These are phyloP conservation scores for Smittium culicis DNA, from an alignment of 371 early-diverging fungal genomes.

Conservation along the genomic window DNA sequence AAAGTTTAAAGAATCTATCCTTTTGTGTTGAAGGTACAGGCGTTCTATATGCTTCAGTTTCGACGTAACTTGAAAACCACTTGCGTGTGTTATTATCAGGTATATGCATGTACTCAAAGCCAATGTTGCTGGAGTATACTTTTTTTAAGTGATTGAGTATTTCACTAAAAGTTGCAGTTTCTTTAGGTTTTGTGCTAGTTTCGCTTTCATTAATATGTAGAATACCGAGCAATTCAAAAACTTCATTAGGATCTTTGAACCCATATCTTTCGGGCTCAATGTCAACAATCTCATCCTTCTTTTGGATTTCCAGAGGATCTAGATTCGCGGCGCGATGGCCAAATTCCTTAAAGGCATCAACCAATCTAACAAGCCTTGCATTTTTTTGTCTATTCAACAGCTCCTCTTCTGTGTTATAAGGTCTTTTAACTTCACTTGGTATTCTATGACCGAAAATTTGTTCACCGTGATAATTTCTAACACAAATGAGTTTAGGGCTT, in stretches of 20 bases:
- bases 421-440: neutral
- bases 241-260: constrained; percentile 35
- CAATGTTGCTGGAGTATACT: constrained; percentile 86
- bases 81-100: constrained; percentile 89
- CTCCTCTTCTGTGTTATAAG: neutral
- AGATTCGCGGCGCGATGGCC: constrained; percentile 75
- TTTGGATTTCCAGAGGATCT: constrained; percentile 72
- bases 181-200: constrained; percentile 26
- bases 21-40: constrained; percentile 75
- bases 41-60: constrained; percentile 67
- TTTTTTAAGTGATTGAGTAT: constrained; percentile 65
- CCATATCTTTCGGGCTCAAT: constrained; percentile 74
- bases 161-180: constrained; percentile 71
- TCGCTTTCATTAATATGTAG: constrained; percentile 43
- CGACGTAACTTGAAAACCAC: constrained; percentile 87
- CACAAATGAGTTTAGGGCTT: too few species aligned
- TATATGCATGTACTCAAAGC: constrained; percentile 95
- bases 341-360: constrained; percentile 63
- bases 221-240: constrained; percentile 62
- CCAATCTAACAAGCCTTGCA: constrained; percentile 17
- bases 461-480: neutral
- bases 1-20: constrained; percentile 68
- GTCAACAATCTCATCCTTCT: constrained; percentile 43
- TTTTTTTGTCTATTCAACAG: neutral
- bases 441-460: neutral